Percentiles rank a stretch among this genome's conserved stretches.
These are phyloP conservation scores for Przewalskia tangutica DNA, from an alignment of 257 asterid species.

Conservation along the genomic window DNA sequence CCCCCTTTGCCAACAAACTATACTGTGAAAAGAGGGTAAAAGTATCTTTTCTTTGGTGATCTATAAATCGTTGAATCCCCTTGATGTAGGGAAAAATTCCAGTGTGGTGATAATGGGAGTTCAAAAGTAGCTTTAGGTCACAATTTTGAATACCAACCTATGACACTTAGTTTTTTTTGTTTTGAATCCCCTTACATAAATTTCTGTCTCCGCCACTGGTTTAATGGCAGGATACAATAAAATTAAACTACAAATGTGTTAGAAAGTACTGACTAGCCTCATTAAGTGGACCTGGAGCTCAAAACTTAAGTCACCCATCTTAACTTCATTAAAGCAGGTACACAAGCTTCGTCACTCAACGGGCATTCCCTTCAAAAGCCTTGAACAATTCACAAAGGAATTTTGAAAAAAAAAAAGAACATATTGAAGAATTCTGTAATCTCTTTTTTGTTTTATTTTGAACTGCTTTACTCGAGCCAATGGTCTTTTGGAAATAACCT, in stretches of 20 bases:
- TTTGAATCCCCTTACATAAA: not conserved
- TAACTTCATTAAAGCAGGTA: not conserved
- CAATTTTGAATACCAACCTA: no score
- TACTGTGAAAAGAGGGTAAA: not conserved
- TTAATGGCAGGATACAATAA: not conserved
- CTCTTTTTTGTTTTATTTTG: no score
- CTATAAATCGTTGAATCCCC: no score
- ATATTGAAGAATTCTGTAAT: no score
- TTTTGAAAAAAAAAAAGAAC: not conserved
- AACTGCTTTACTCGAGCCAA: no score
- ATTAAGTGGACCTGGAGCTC: not conserved
- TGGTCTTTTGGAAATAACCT: no score
- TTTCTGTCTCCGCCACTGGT: not conserved
- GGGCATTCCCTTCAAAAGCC: not conserved
- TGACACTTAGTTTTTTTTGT: no score
- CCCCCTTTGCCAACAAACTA: no score
- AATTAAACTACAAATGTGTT: not conserved
- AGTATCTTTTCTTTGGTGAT: not conserved
- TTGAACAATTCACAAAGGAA: not conserved
- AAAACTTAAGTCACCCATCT: not conserved
- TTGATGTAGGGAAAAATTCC: no score
- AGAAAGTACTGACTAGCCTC: not conserved
- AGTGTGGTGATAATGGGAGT: no score
- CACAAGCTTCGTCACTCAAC: not conserved
- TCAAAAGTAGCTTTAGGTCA: no score